These are phyloP conservation scores for Penicillium coprophilum DNA, from an alignment of 495 filamentous ascomycete species.

Conservation along the genomic window DNA sequence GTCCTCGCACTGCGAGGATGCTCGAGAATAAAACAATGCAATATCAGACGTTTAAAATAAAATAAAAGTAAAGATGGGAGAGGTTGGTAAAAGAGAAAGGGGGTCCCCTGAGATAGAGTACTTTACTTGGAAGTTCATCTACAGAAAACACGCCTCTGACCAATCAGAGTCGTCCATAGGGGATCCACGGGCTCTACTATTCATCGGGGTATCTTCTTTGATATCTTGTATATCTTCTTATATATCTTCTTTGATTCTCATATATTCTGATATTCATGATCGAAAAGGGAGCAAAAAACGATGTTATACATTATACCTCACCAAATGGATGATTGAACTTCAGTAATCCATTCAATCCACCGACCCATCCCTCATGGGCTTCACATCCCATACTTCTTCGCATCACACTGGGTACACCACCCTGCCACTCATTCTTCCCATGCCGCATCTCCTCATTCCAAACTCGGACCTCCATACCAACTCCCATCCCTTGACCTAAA, in stretches of 20 bases:
- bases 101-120: slow-evolving; percentile 10
- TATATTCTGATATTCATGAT: too few species aligned
- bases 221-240: too few species aligned
- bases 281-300: too few species aligned
- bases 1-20: slow-evolving; percentile 35
- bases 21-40: slow-evolving; percentile 12
- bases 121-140: slow-evolving; percentile 25
- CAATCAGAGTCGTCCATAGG: slow-evolving; percentile 16
- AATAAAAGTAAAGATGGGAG: slow-evolving; percentile 4
- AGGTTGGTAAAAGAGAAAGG: slow-evolving; percentile 12
- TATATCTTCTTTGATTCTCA: too few species aligned
- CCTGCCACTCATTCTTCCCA: slow-evolving; percentile 61
- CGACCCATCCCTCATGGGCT: slow-evolving; percentile 88
- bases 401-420: slow-evolving; percentile 60
- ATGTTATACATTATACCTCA: slow-evolving; percentile 47
- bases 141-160: slow-evolving; percentile 29
- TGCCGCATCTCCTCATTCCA: slow-evolving; percentile 73
- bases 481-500: slow-evolving; percentile 63
- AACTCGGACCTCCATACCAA: slow-evolving; percentile 86
- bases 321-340: slow-evolving; percentile 99
- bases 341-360: slow-evolving; percentile 86
- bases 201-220: too few species aligned
- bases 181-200: background rate
- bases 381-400: slow-evolving; percentile 54
- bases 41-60: slow-evolving; percentile 2